These are phyloP conservation scores for Colletotrichum eleusines DNA, from an alignment of 2,329 filamentous ascomycete species.

Conservation along the genomic window DNA sequence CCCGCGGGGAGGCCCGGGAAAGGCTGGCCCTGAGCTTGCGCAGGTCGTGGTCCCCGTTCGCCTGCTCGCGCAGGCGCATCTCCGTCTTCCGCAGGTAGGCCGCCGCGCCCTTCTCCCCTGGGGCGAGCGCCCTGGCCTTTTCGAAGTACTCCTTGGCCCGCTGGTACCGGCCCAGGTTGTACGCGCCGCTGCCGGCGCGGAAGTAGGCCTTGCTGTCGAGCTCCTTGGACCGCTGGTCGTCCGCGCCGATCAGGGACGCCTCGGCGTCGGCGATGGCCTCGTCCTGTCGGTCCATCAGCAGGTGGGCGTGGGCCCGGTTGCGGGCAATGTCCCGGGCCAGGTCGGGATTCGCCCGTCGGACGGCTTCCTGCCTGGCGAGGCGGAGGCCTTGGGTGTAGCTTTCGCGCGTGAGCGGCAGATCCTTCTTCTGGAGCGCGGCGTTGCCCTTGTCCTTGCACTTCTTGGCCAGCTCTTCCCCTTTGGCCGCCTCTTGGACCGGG, in stretches of 20 bases:
- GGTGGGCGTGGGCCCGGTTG: conserved; percentile 50
- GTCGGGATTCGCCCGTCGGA: conserved; percentile 23
- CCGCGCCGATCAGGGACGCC: conserved; percentile 46
- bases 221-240: conserved; percentile 20
- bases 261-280: conserved; percentile 48
- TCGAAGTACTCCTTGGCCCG: conserved; percentile 46
- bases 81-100: conserved; percentile 43
- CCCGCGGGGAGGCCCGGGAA: conserved; percentile 46
- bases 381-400: conserved; percentile 48
- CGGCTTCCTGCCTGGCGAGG: conserved; percentile 8
- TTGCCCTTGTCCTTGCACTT: conserved; percentile 49
- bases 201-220: conserved; percentile 51
- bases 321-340: conserved; percentile 49
- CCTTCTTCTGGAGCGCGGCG: conserved; percentile 45
- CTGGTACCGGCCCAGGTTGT: conserved; percentile 46
- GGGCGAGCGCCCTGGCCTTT: conserved; percentile 45
- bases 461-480: conserved; percentile 35
- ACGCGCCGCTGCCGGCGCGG: conserved; percentile 49
- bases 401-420: conserved; percentile 43
- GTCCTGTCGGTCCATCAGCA: conserved; percentile 49
- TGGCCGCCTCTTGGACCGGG: background rate
- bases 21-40: conserved; percentile 44
- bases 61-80: conserved; percentile 46
- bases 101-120: conserved; percentile 41
- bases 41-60: conserved; percentile 44